A percentile compares a stretch with the other conserved stretches of the same genome.
These are phyloP conservation scores for Phyllosticta citribraziliensis DNA, from an alignment of 2,329 filamentous ascomycete species.

Conservation along the genomic window DNA sequence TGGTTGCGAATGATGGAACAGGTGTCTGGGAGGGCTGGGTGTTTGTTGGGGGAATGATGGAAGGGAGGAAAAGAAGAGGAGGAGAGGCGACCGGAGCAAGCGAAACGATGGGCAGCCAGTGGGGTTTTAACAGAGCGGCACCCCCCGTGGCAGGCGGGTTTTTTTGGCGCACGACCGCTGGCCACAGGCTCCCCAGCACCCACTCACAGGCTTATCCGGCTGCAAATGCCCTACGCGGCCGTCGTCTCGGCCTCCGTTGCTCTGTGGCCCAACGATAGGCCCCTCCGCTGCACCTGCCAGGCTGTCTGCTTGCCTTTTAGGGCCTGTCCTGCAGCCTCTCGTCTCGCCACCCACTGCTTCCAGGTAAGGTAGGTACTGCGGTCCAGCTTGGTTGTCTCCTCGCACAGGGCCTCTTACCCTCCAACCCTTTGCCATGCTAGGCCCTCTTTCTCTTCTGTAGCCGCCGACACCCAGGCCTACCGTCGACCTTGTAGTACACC, in stretches of 20 bases:
- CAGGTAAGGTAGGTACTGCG: no score
- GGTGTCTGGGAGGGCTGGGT: neutral
- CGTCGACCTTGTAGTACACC: neutral
- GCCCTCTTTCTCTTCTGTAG: no score
- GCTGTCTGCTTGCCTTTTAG: no score
- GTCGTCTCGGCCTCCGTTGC: no score
- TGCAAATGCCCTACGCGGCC: neutral
- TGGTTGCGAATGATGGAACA: neutral
- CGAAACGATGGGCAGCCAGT: neutral
- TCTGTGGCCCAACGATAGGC: no score
- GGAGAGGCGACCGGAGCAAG: neutral
- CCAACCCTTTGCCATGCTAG: no score
- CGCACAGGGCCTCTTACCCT: no score
- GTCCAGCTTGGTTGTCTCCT: no score
- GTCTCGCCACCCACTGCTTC: no score
- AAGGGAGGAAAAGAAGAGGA: neutral
- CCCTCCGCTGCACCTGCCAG: no score
- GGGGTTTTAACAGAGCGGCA: neutral
- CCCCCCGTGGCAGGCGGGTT: neutral
- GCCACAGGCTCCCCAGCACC: neutral
- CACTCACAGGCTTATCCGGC: neutral
- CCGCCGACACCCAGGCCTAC: no score
- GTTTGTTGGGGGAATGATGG: neutral
- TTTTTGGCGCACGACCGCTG: neutral
- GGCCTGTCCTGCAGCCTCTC: no score